Base-by-base conservation (phyloP, 2,329 filamentous ascomycete species). In the Tolypocladium album region DNA sequence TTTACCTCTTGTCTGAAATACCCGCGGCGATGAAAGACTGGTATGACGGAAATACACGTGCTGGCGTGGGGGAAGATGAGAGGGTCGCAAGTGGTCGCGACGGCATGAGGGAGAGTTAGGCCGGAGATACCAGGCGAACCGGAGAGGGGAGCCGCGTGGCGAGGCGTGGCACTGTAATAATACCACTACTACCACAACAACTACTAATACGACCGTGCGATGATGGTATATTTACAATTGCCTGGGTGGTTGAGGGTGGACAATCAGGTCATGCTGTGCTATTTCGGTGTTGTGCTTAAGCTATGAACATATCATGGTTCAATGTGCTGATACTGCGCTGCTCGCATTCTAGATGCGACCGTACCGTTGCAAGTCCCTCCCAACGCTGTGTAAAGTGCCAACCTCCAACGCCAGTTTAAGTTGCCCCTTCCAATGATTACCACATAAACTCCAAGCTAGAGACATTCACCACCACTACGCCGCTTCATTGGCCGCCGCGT, bases 1-100 rank as follows among this genome's bases (percentile, higher is more conserved):
- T 58, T n/a, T n/a, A n/a, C n/a, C n/a, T n/a, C n/a, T n/a, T 62
- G 55, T 63, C 58, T 24, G 45, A 61, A 61, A 64, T 64, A 64
- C 61, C 60, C 62, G 56, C 40, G 38, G 53, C 50, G 43, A 56
- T 36, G 57, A 42, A 34, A n/a, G 50, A 36, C 50, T 31, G 50
- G 50, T 34, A 36, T 53, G 31, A 13, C 27, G 38, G 43, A 42
- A 27, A 36, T 31, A 27, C 34, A 56, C 4, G 27, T 36, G 31
- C 50, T 47, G 50, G 50, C 47, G 27, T 12, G 27, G 31, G 50
- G 8, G 5, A 17, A 22, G 11, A n/a, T 11, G 47, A 7, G 47
- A 11, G 24, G 39, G 34, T 36, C 36, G 6, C 20, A 6, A 11
- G 3, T 7, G 6, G 45, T 15, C 24, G 4, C 8, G 47, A 50